Percentiles rank a stretch among this genome's conserved stretches.
These are phyloP conservation scores for Claviceps sp. DNA, from an alignment of 2,329 filamentous ascomycete species.

Conservation along the genomic window DNA sequence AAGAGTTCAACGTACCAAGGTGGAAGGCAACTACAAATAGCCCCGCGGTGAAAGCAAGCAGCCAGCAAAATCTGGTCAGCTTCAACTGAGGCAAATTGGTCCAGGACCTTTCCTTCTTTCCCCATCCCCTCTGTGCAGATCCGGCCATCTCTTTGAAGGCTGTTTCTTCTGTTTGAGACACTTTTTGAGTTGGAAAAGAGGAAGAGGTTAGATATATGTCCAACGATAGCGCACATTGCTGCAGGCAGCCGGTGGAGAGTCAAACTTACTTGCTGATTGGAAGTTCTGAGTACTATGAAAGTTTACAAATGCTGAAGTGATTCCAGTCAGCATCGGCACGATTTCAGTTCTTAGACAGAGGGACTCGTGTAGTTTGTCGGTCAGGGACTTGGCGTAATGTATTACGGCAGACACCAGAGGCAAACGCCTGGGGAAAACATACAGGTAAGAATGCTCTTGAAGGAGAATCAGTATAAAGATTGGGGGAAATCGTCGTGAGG, in stretches of 20 bases:
- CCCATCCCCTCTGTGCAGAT: background rate
- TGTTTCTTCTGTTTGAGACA: background rate
- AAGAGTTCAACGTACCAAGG: background rate
- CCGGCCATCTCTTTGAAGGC: background rate
- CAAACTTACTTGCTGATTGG: background rate
- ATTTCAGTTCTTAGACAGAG: background rate
- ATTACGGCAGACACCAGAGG: background rate
- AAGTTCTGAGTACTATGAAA: background rate
- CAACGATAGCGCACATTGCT: background rate
- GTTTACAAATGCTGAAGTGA: background rate
- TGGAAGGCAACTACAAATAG: constrained; percentile 1
- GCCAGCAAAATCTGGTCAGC: constrained; percentile 4
- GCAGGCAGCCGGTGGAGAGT: background rate
- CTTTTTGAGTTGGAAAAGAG: background rate
- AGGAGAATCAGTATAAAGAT: background rate
- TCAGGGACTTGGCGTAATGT: background rate
- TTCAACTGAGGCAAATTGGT: background rate
- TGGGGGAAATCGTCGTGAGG: background rate
- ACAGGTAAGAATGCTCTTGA: background rate
- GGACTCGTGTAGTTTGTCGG: constrained; percentile 1
- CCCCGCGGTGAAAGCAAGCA: constrained; percentile 1
- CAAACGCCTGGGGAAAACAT: constrained; percentile 2
- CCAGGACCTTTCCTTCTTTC: background rate
- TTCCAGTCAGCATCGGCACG: background rate
- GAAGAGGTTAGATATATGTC: background rate